Evolutionary conservation across 73 alveolate genomes (phyloP).

Genomic region (Paramecium sexaurelia): DNA sequence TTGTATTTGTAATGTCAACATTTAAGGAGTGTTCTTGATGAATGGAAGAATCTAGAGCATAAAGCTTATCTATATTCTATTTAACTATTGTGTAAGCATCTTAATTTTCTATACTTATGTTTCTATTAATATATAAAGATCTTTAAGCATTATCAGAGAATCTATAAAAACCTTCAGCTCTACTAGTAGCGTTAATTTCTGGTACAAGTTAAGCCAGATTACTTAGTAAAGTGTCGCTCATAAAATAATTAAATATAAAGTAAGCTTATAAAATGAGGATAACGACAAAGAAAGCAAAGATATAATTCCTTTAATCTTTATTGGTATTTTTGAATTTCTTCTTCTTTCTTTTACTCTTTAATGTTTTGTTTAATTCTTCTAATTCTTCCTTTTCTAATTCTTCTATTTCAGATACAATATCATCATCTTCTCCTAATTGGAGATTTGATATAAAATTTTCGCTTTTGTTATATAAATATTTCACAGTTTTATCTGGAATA

Average conservation of each 20-base stretch:
- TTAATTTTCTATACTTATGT: not conserved
- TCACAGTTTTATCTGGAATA: constrained; percentile 55
- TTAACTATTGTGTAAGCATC: not conserved
- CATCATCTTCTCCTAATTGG: constrained; percentile 64
- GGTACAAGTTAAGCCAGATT: not conserved
- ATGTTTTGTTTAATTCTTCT: constrained; percentile 35
- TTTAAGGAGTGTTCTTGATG: constrained; percentile 62
- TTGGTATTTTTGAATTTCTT: constrained; percentile 56
- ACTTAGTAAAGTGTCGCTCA: not conserved
- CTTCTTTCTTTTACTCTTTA: constrained; percentile 48
- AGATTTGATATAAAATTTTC: constrained; percentile 60
- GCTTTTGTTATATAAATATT: constrained; percentile 39
- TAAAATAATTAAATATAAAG: constrained; percentile 51
- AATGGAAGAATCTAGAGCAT: constrained; percentile 46
- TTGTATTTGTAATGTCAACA: not conserved
- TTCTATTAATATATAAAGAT: not conserved
- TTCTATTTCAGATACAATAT: constrained; percentile 48
- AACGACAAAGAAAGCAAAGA: not conserved
- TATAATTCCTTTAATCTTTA: constrained; percentile 8
- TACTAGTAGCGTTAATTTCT: constrained; percentile 54
- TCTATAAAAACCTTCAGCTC: constrained; percentile 55
- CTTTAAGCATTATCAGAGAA: constrained; percentile 50
- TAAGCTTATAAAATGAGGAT: constrained; percentile 10
- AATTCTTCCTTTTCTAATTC: constrained; percentile 46
- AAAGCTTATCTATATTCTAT: not conserved